Conservation (phyloP, 2,329 filamentous ascomycete species). For the Hypoxylon sp. region DNA sequence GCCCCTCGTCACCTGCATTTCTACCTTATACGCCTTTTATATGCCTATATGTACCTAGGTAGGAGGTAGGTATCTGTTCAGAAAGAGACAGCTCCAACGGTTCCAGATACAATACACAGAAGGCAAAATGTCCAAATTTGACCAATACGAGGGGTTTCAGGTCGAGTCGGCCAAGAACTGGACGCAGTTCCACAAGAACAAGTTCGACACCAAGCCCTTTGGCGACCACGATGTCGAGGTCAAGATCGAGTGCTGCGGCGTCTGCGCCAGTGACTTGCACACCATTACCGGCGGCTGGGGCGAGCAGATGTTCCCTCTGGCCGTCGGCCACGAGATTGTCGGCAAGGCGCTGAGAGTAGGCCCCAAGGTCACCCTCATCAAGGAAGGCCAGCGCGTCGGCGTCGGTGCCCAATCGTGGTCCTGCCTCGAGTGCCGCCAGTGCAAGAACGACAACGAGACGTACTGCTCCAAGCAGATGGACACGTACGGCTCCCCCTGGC, state of each 20-base stretch:
- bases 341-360: slow-evolving; percentile 74
- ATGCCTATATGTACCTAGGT: too few relatives aligned
- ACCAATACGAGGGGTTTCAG: slow-evolving; percentile 69
- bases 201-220: slow-evolving; percentile 86
- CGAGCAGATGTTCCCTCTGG: slow-evolving; percentile 43
- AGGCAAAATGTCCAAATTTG: slow-evolving; percentile 61
- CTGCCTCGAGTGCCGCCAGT: slow-evolving; percentile 70
- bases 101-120: neutral
- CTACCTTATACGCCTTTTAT: too few relatives aligned
- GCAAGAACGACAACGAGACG: slow-evolving; percentile 71
- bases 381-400: slow-evolving; percentile 70
- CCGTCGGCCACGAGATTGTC: slow-evolving; percentile 77
- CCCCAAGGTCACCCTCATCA: slow-evolving; percentile 66
- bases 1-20: slow-evolving; percentile 12
- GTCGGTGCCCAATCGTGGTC: slow-evolving; percentile 74
- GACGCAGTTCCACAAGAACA: slow-evolving; percentile 71
- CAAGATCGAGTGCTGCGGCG: slow-evolving; percentile 82
- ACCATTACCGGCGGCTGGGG: slow-evolving; percentile 75
- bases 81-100: neutral
- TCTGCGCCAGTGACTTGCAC: slow-evolving; percentile 77
- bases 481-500: slow-evolving; percentile 66
- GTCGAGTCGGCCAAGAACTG: slow-evolving; percentile 61
- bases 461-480: slow-evolving; percentile 69
- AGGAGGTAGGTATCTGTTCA: neutral
- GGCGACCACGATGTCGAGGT: slow-evolving; percentile 88